These are phyloP conservation scores for Tuber melanosporum DNA, from an alignment of 495 filamentous ascomycete genomes.

Conservation along the genomic window DNA sequence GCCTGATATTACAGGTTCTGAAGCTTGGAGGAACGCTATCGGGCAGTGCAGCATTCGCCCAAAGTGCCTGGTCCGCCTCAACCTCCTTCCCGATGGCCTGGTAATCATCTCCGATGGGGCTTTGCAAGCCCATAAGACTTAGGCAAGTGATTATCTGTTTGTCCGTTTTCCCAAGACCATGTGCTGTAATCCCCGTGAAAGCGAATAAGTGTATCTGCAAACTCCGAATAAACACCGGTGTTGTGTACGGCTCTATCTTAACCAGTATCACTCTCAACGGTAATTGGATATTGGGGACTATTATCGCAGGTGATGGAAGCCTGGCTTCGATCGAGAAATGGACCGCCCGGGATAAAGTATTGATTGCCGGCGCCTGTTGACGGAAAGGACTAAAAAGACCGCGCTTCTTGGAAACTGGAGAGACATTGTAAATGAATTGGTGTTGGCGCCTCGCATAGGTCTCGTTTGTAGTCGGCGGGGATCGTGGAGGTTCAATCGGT, in stretches of 20 bases:
- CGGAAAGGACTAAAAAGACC: constrained; percentile 48
- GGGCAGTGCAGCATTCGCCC: constrained; percentile 64
- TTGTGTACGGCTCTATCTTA: constrained; percentile 59
- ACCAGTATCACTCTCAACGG: constrained; percentile 72
- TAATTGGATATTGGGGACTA: constrained; percentile 80
- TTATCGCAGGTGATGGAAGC: constrained; percentile 77
- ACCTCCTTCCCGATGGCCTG: constrained; percentile 60
- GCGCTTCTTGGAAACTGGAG: constrained; percentile 48
- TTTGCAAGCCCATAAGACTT: constrained; percentile 11
- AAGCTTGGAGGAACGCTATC: constrained; percentile 81
- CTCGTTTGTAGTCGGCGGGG: constrained; percentile 61
- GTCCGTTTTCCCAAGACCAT: constrained; percentile 62
- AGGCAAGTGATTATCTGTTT: constrained; percentile 44
- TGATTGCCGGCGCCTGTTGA: constrained; percentile 14
- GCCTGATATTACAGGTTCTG: constrained; percentile 76
- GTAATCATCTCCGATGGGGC: constrained; percentile 29
- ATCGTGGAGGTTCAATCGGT: constrained; percentile 82
- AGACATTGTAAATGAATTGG: constrained; percentile 54
- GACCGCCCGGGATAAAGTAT: neutral
- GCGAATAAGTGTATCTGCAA: constrained; percentile 74
- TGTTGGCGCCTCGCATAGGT: constrained; percentile 76
- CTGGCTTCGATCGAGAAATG: constrained; percentile 65
- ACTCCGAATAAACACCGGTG: constrained; percentile 64
- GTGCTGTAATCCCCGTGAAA: constrained; percentile 69
- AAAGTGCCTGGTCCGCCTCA: constrained; percentile 59